Percentiles rank a stretch among this genome's conserved stretches.
Conservation (phyloP, 345 rosid genomes). For the Eucalyptus paniculata region DNA sequence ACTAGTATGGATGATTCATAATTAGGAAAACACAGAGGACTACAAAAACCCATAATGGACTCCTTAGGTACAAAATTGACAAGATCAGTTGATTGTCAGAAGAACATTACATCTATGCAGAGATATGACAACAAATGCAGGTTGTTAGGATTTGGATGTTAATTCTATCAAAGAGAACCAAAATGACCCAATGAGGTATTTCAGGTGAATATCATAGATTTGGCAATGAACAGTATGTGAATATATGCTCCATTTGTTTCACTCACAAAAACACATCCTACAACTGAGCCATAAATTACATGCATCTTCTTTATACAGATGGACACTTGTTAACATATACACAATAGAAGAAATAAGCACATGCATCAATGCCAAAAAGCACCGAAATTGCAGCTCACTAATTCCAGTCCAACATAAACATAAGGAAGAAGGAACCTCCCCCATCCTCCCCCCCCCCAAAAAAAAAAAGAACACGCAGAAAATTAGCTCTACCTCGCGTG, state of each 20-base stretch:
- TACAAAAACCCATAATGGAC: not conserved
- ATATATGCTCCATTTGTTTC: not conserved
- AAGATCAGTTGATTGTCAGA: not conserved
- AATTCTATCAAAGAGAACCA: not conserved
- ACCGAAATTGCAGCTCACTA: not conserved
- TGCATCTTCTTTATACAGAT: not conserved
- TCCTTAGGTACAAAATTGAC: not conserved
- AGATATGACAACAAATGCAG: not conserved
- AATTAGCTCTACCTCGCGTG: conserved; percentile 45
- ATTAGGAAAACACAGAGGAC: not conserved
- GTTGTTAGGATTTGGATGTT: not conserved
- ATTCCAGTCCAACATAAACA: not conserved
- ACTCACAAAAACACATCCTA: not conserved
- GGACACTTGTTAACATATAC: not conserved
- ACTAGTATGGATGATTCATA: not conserved
- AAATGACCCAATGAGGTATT: not conserved
- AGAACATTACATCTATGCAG: not conserved
- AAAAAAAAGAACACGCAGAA: not conserved
- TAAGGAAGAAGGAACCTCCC: not conserved
- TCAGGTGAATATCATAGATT: not conserved
- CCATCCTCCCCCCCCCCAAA: no score
- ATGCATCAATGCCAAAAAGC: not conserved
- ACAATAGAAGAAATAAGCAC: not conserved
- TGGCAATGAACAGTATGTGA: not conserved
- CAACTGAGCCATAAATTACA: not conserved